Evolutionary conservation across 179 eudicot species (phyloP), one percentile per base, ranked within the genome.

Genomic region (Beta lomatogona): DNA sequence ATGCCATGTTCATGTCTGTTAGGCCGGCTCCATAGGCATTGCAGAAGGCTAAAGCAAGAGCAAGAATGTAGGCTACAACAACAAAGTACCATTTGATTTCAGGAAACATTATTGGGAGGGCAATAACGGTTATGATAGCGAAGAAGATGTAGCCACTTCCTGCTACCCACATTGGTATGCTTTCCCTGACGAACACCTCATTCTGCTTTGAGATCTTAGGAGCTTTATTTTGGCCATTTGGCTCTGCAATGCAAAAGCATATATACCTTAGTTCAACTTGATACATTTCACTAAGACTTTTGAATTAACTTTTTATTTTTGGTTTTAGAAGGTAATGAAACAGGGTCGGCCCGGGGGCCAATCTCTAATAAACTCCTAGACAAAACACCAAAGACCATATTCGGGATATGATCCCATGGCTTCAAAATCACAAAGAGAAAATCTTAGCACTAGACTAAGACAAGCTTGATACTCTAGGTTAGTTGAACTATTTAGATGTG

Each of bases 1-100:
- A 92, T 4, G 94, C 89, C 97, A 93, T 91, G 91, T 91, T 90
- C 64, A 90, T 85, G 69, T 93, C 97, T 0, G 97, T 93, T 74
- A 93, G 85, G 16, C 97, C 97, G 5, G 93, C 88, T 81, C 95
- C 97, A 70, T 93, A 93, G 4, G 97, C 97, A 21, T 92, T 93
- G 85, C 94, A 92, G 87, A 93, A 93, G 83, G 94, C 94, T 71
- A 93, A 64, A 0, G 89, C 77, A 1, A 94, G 97, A 46, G 92
- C 92, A 25, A 92, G 81, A 18, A 87, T 77, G 86, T 93, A 92
- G 65, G 93, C 88, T 36, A 89, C 69, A 0, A 91, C 71, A 3
- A 92, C 83, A 70, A 86, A 91, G 82, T 93, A 92, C 96, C 96
- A 93, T 81, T 87, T 93, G 11, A 92, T 82, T 80, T 90, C 89